phyloP scores from a whole-genome alignment of 805 yeast genomes.

The Priceomyces medius region DNA sequence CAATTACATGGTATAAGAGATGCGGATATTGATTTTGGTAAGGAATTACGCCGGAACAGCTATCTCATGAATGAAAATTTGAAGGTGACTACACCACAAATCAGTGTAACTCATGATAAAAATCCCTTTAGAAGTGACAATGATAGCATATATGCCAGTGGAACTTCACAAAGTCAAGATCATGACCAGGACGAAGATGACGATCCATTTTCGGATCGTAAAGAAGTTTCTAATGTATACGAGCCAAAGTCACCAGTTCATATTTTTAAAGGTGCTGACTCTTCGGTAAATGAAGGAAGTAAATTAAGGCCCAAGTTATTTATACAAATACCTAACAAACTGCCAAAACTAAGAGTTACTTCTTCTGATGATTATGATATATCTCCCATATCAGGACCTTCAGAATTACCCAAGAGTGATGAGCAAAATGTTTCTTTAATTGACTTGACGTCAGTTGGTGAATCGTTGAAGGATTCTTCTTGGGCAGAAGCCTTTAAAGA shows the following conservation, averaged over 20 bases:
- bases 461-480: constrained; percentile 21
- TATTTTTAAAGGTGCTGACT: constrained; percentile 17
- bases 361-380: constrained; percentile 11
- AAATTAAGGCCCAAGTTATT: constrained; percentile 16
- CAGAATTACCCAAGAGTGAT: not conserved
- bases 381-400: constrained; percentile 15
- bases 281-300: not conserved
- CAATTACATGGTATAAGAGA: constrained; percentile 25
- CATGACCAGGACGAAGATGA: constrained; percentile 1
- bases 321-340: constrained; percentile 15
- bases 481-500: constrained; percentile 28
- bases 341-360: not conserved
- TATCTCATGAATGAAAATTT: constrained; percentile 22
- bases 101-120: constrained; percentile 10
- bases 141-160: not conserved
- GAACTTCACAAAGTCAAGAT: not conserved
- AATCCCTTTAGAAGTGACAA: not conserved
- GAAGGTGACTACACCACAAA: constrained; percentile 15
- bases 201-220: constrained; percentile 11
- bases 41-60: constrained; percentile 23
- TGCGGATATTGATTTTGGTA: constrained; percentile 25
- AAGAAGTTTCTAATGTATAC: constrained; percentile 23
- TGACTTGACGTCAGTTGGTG: constrained; percentile 23
- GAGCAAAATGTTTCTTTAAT: constrained; percentile 14
- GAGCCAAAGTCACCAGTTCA: constrained; percentile 31